Evolutionary conservation across 345 rosid genomes (phyloP).

Genomic region (Trapa bicornis): DNA sequence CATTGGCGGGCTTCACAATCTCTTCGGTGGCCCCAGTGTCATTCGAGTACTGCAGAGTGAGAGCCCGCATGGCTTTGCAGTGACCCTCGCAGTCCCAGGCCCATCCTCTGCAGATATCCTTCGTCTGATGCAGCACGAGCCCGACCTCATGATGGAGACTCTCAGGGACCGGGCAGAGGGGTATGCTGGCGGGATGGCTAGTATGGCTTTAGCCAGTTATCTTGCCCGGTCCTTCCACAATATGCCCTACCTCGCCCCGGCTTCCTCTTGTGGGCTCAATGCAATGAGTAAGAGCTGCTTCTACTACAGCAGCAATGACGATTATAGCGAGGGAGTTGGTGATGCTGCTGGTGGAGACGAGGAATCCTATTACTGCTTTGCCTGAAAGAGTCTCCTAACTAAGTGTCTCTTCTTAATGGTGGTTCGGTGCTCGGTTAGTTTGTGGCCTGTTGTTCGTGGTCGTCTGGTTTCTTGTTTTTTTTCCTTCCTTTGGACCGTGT

Average conservation of each 20-base stretch:
- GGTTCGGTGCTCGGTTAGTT: neutral
- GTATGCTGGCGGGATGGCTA: slow-evolving; percentile 20
- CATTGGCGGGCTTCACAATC: slow-evolving; percentile 89
- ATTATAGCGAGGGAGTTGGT: slow-evolving; percentile 17
- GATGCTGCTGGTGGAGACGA: slow-evolving; percentile 35
- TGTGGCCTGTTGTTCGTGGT: slow-evolving; percentile 15
- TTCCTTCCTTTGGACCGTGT: neutral
- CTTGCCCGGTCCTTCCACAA: slow-evolving; percentile 62
- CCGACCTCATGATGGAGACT: slow-evolving; percentile 88
- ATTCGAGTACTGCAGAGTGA: slow-evolving; percentile 81
- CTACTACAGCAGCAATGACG: slow-evolving; percentile 46
- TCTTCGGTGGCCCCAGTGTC: slow-evolving; percentile 88
- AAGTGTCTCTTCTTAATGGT: neutral
- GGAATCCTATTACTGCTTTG: slow-evolving; percentile 63
- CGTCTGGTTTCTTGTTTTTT: slow-evolving; percentile 8
- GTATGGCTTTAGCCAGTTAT: slow-evolving; percentile 33
- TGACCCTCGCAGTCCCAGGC: slow-evolving; percentile 72
- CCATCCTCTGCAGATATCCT: slow-evolving; percentile 85
- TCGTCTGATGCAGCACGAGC: slow-evolving; percentile 92
- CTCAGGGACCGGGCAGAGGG: slow-evolving; percentile 84
- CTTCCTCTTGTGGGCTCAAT: slow-evolving; percentile 52
- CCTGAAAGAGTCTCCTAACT: slow-evolving; percentile 15
- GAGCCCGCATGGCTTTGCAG: slow-evolving; percentile 87
- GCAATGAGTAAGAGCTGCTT: slow-evolving; percentile 46
- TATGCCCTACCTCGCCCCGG: slow-evolving; percentile 69